A percentile compares a stretch with the other conserved stretches of the same genome.
Conservation (phyloP, 2,329 filamentous ascomycete species). For the Sclerotinia sclerotiorum region DNA sequence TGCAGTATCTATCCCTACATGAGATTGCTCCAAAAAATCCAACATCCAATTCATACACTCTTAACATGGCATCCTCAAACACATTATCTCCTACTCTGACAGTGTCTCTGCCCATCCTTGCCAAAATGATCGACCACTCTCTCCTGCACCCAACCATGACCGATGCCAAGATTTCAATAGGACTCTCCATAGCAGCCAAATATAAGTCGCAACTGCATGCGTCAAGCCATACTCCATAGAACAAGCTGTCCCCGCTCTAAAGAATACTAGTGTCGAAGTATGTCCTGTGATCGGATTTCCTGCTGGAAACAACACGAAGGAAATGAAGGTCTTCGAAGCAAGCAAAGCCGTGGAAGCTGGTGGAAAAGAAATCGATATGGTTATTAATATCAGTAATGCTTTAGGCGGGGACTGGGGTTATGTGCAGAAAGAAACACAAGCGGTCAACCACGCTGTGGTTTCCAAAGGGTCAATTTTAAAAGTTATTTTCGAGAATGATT, state of each 20-base stretch:
- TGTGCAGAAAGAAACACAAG: conserved; percentile 51
- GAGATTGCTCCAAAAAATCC: not conserved
- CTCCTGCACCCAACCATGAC: conserved; percentile 63
- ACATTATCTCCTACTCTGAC: conserved; percentile 37
- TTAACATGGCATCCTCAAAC: not conserved
- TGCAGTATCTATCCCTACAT: not conserved
- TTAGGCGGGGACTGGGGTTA: conserved; percentile 58
- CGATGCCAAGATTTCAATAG: conserved; percentile 51
- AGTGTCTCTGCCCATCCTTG: conserved; percentile 49
- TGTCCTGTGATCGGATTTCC: conserved; percentile 63
- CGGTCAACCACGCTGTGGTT: conserved; percentile 50
- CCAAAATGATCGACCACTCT: conserved; percentile 60
- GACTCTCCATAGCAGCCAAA: conserved; percentile 49
- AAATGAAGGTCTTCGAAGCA: conserved; percentile 56
- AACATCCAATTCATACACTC: not conserved
- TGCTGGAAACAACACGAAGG: conserved; percentile 55
- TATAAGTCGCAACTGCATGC: conserved; percentile 56
- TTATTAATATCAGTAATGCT: conserved; percentile 60
- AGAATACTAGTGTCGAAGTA: conserved; percentile 50
- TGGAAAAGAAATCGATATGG: conserved; percentile 59
- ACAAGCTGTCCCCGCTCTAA: conserved; percentile 49
- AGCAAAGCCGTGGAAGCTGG: conserved; percentile 49
- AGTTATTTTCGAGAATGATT: conserved; percentile 64
- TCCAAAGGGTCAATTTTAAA: conserved; percentile 51
- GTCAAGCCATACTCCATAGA: conserved; percentile 58